Evolutionary conservation across 345 rosid species (phyloP), one percentile per base, ranked within the genome.

Genomic region (Trapa bicornis): DNA sequence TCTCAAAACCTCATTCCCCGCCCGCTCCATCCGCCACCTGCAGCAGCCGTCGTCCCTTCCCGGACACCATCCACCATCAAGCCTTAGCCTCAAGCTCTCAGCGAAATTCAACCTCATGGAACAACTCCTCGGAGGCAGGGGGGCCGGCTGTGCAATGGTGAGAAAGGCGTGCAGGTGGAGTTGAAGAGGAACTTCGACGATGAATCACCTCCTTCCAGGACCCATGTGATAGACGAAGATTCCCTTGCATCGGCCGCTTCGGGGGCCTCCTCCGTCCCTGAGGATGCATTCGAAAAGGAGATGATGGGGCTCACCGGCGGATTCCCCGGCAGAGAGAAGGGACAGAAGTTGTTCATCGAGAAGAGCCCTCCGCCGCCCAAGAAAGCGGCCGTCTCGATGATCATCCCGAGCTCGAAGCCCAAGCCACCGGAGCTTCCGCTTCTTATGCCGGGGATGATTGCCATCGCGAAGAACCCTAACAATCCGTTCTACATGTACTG

Each of bases 221-320:
- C 74, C 5, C 73, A 71, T 32, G 80, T 78, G 37, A 57, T 52
- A 0, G 53, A 58, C 10, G 42, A 73, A 68, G 37, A 66, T 0
- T 75, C 35, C 1, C 41, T 45, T 6, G 67, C 42, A 33, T 71
- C 5, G 10, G 45, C 42, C n/a, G 10, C 72, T 3, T 36, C 68
- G 0, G 57, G 12, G 11, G 61, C 47, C 0, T 58, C 56, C 47
- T 58, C 56, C 47, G 82, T 84, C 57, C 87, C 91, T 1, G 91
- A 88, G 72, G 69, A 80, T 14, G 94, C 75, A 61, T 93, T 90
- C 22, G 92, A 78, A 3, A 93, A 88, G 77, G 96, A 89, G 74
- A 41, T 94, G 80, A 82, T 90, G 95, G 99, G 97, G 10, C 75
- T 94, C 60, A 90, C 96, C 0, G 97, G 97, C 29, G 97, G 97